phyloP scores from a whole-genome alignment of 495 filamentous ascomycete species.

The Penicillium ochrochloron region DNA sequence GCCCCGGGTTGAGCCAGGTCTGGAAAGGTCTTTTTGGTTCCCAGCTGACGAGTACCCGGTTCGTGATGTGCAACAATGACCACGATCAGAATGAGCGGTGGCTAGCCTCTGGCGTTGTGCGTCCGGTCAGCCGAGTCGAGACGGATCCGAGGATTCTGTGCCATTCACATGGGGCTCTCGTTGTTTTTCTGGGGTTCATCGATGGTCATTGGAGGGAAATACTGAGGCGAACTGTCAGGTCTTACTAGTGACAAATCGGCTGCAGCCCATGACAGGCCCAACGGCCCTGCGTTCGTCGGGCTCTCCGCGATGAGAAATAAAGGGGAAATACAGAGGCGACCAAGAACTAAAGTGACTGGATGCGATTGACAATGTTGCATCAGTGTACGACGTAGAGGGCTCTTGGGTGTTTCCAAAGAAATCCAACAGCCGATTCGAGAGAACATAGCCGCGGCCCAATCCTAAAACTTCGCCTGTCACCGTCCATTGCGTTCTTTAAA shows the following conservation, averaged over 20 bases:
- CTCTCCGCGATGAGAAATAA: slow-evolving; percentile 12
- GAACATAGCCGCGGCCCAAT: background rate
- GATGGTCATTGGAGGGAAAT: slow-evolving; percentile 1
- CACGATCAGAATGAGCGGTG: slow-evolving; percentile 27
- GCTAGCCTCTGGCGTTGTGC: slow-evolving; percentile 5
- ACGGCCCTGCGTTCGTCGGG: slow-evolving; percentile 13
- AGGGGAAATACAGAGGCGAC: background rate
- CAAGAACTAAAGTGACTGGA: background rate
- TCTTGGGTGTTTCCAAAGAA: slow-evolving; percentile 16
- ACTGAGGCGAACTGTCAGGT: slow-evolving; percentile 5
- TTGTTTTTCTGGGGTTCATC: slow-evolving; percentile 3
- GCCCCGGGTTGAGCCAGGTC: background rate
- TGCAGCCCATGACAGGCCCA: slow-evolving; percentile 17
- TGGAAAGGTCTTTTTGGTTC: slow-evolving; percentile 13
- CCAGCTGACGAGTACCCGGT: slow-evolving; percentile 33
- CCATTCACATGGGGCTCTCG: slow-evolving; percentile 30
- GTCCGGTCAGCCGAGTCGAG: slow-evolving; percentile 31
- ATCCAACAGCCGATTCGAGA: background rate
- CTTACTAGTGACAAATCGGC: slow-evolving; percentile 24
- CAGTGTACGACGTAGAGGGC: slow-evolving; percentile 38
- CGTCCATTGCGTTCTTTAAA: background rate
- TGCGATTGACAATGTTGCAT: slow-evolving; percentile 42
- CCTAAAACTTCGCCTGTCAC: background rate
- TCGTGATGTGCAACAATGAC: slow-evolving; percentile 37
- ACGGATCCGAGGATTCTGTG: slow-evolving; percentile 8